Percentiles rank a stretch among this genome's conserved stretches.
Conservation (phyloP, 78 protist genomes). For the Tieghemostelium lacteum region DNA sequence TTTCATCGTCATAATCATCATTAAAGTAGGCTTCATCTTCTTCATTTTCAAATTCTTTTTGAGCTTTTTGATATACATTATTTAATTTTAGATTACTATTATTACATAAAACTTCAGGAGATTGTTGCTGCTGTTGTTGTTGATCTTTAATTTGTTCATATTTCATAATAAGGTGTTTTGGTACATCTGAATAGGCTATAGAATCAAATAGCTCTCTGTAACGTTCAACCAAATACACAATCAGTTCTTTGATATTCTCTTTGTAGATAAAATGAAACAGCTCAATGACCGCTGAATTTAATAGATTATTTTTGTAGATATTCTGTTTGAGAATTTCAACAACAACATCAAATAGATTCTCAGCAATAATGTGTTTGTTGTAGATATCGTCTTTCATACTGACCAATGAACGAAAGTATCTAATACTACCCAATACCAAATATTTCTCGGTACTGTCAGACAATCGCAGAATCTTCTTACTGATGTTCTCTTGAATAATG, state of each 20-base stretch:
- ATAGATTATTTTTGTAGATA: conserved; percentile 65
- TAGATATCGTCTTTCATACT: conserved; percentile 80
- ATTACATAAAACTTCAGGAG: conserved; percentile 55
- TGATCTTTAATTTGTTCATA: conserved; percentile 63
- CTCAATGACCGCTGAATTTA: conserved; percentile 86
- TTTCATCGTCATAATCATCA: conserved; percentile 25
- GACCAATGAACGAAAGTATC: conserved; percentile 76
- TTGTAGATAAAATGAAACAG: conserved; percentile 73
- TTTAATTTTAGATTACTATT: background rate
- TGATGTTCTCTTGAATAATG: conserved; percentile 78
- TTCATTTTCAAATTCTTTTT: conserved; percentile 34
- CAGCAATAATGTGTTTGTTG: conserved; percentile 75
- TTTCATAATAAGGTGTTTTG: conserved; percentile 41
- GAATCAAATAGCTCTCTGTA: conserved; percentile 35
- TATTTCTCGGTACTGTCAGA: conserved; percentile 32
- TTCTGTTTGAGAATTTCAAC: conserved; percentile 68
- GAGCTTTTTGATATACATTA: conserved; percentile 22
- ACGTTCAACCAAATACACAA: conserved; percentile 53
- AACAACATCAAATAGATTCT: conserved; percentile 72
- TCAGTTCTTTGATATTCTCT: conserved; percentile 77
- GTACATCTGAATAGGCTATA: conserved; percentile 74
- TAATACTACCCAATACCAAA: conserved; percentile 70
- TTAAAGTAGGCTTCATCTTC: conserved; percentile 38
- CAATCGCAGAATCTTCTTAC: conserved; percentile 55
- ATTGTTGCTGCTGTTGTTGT: background rate